Evolutionary conservation across 139 green algal species (phyloP).

Genomic region (Coccomyxa sp.): DNA sequence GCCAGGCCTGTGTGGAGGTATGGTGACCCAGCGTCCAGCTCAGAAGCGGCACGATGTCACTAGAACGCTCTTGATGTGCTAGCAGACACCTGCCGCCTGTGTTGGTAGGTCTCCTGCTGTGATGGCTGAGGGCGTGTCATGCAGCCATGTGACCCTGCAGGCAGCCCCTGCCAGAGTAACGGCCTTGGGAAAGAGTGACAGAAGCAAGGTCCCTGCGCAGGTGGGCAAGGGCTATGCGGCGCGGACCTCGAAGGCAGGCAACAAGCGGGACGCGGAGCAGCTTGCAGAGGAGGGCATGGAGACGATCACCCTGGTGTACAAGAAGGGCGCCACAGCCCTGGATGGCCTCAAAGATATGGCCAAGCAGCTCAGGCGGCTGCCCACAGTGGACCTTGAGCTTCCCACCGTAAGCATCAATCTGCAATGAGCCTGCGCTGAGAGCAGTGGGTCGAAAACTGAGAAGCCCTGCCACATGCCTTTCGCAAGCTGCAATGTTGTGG

Average conservation of each 20-base stretch:
- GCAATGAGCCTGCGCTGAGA: neutral
- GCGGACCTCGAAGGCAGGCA: slow-evolving; percentile 47
- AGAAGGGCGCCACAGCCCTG: slow-evolving; percentile 31
- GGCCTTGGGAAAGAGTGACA: too few relatives aligned
- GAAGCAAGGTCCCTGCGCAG: slow-evolving; percentile 30
- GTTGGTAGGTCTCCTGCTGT: too few relatives aligned
- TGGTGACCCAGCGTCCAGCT: too few relatives aligned
- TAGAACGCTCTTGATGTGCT: too few relatives aligned
- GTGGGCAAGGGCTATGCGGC: slow-evolving; percentile 71
- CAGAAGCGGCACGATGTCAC: too few relatives aligned
- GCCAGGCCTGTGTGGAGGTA: slow-evolving; percentile 56
- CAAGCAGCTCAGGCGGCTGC: slow-evolving; percentile 71
- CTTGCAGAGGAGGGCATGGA: slow-evolving; percentile 60
- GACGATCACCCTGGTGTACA: slow-evolving; percentile 47
- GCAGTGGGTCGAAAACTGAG: neutral
- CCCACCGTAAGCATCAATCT: slow-evolving; percentile 62
- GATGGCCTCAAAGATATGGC: slow-evolving; percentile 74
- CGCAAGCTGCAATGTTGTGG: too few relatives aligned
- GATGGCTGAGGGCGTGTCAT: too few relatives aligned
- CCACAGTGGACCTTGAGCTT: slow-evolving; percentile 74
- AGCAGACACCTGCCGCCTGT: too few relatives aligned
- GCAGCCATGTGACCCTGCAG: too few relatives aligned
- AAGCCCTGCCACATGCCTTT: neutral
- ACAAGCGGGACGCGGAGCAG: slow-evolving; percentile 60
- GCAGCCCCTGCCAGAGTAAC: too few relatives aligned